A percentile compares a stretch with the other conserved stretches of the same genome.
Evolutionary conservation across 164 flowering plant species (phyloP).

Genomic region (Piper betle): DNA sequence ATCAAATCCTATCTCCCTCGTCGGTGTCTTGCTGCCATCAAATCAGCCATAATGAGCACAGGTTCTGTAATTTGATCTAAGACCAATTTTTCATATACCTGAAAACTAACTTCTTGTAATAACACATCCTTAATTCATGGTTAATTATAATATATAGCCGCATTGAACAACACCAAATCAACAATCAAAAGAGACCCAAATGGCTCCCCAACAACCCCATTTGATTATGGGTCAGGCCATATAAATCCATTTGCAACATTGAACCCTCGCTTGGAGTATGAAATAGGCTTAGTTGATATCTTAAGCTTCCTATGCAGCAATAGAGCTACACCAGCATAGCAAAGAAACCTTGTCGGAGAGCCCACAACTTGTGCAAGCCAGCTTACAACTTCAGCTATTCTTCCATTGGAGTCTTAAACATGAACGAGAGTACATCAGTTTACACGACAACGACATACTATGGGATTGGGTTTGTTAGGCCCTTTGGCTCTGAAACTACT

Average conservation of each 20-base stretch:
- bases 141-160: no score
- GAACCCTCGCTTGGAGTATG: constrained; percentile 45
- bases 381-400: constrained; percentile 49
- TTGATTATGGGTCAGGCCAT: constrained; percentile 52
- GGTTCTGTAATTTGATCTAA: constrained; percentile 5
- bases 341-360: constrained; percentile 32
- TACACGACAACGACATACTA: constrained; percentile 37
- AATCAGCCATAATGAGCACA: constrained; percentile 33
- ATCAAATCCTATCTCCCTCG: constrained; percentile 49
- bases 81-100: background rate
- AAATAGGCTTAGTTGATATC: constrained; percentile 21
- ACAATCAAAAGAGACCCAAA: constrained; percentile 26
- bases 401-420: constrained; percentile 36
- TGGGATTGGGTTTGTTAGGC: no score
- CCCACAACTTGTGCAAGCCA: constrained; percentile 18
- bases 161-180: constrained; percentile 15
- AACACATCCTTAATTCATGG: background rate
- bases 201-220: constrained; percentile 26
- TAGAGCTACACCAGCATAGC: constrained; percentile 30
- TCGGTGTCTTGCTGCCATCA: constrained; percentile 63
- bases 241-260: constrained; percentile 31
- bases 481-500: no score
- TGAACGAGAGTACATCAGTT: constrained; percentile 36
- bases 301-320: constrained; percentile 34
- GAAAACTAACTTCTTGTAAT: background rate